phyloP scores from a whole-genome alignment of 2,329 filamentous ascomycete species.

The Furcasterigmium furcatum region DNA sequence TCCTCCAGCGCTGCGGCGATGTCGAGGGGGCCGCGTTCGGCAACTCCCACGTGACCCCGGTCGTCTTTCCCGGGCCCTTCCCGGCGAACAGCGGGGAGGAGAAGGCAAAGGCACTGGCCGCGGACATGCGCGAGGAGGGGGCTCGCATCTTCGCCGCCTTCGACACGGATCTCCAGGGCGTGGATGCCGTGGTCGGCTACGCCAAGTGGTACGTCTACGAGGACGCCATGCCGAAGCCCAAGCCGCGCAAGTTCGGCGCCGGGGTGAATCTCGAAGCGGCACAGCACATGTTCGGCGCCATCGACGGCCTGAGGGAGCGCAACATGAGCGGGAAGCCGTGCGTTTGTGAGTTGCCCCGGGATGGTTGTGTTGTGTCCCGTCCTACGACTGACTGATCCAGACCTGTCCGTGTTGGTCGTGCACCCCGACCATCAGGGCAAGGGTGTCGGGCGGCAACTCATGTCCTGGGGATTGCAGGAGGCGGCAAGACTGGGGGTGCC shows the following conservation, averaged over 20 bases:
- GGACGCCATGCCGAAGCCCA: slow-evolving; percentile 17
- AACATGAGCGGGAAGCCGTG: slow-evolving; percentile 26
- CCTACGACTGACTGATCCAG: slow-evolving; percentile 14
- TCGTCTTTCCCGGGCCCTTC: slow-evolving; percentile 24
- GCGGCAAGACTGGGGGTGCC: slow-evolving; percentile 31
- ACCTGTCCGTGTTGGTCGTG: slow-evolving; percentile 33
- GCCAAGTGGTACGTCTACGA: slow-evolving; percentile 30
- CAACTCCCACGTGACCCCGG: not conserved
- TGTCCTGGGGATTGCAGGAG: slow-evolving; percentile 29
- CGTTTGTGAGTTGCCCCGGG: slow-evolving; percentile 25
- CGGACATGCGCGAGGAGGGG: slow-evolving; percentile 10
- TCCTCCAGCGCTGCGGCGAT: not conserved
- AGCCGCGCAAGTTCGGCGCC: slow-evolving; percentile 18
- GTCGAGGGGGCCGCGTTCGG: slow-evolving; percentile 1
- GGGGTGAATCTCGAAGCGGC: slow-evolving; percentile 28
- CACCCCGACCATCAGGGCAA: slow-evolving; percentile 30
- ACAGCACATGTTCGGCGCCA: slow-evolving; percentile 24
- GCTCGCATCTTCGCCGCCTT: slow-evolving; percentile 9
- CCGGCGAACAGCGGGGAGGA: slow-evolving; percentile 15
- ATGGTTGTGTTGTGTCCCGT: too few relatives aligned
- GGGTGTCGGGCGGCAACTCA: slow-evolving; percentile 27
- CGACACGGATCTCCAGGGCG: slow-evolving; percentile 11
- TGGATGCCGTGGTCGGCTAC: slow-evolving; percentile 28
- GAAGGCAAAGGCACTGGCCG: slow-evolving; percentile 17
- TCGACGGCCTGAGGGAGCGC: slow-evolving; percentile 23